Base-by-base conservation (phyloP, 345 rosid species). In the Litchi chinensis region DNA sequence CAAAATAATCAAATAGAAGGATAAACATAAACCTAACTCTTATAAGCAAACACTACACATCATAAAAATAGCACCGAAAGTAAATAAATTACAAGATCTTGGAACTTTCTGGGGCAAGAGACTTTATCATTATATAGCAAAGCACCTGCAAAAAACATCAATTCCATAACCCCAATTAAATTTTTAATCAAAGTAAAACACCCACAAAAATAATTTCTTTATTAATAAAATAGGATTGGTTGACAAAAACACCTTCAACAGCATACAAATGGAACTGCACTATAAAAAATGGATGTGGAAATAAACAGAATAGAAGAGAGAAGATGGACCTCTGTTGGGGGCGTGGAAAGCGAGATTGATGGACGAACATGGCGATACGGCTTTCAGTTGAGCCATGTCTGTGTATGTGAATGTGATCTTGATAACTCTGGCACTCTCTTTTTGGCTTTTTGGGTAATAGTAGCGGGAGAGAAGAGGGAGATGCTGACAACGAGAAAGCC, bases 311-410 rank as follows among this genome's bases (percentile, higher is more conserved):
- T 19, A 66, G 26, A 43, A 65, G 15, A 9, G 59, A 12, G 40
- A 26, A 26, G 59, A 9, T 5, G 21, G 19, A 83, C 86, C 78
- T 69, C 77, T 76, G 39, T 66, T 68, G 13, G 60, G 79, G 6
- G 10, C 43, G 13, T 48, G 73, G 15, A 62, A 70, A 13, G 68
- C 52, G n/a, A 83, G 73, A 15, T 50, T 70, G 56, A 60, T 40
- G 0, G 82, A 76, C 48, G 85, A 80, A 59, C 21, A 68, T 11
- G 81, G 67, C 6, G 80, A 82, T 3, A 84, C 22, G 11, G 73
- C 79, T 48, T 52, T 86, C 28, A 78, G 41, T 48, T 83, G 87
- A 76, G 85, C 87, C 87, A 82, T 84, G 15, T 43, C 22, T 26
- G 13, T 26, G 18, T 46, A 46, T 46, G 52, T 11, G 12, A 46